These are phyloP conservation scores for Aspergillus ustus DNA, from an alignment of 2,329 filamentous ascomycete species.

Conservation along the genomic window DNA sequence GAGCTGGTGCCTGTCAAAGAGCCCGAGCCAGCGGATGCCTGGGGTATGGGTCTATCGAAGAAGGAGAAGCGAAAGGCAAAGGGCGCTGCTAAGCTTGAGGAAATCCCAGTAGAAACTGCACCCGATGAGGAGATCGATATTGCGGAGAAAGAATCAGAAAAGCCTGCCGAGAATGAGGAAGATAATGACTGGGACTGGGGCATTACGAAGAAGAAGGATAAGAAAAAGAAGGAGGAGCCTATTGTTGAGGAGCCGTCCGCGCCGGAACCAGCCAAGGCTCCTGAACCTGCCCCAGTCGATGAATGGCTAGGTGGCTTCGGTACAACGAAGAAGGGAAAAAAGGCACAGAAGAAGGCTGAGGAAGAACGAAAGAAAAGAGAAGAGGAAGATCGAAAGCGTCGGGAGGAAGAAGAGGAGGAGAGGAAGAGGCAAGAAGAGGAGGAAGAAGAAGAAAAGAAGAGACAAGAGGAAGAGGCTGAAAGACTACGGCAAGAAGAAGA, in stretches of 20 bases:
- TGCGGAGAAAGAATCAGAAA: conserved; percentile 13
- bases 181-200: conserved; percentile 39
- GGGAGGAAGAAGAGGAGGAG: conserved; percentile 44
- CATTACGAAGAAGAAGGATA: conserved; percentile 37
- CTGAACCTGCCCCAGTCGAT: conserved; percentile 34
- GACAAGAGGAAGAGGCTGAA: conserved; percentile 45
- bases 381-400: conserved; percentile 28
- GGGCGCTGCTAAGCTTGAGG: conserved; percentile 29
- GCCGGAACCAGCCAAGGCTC: conserved; percentile 34
- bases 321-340: conserved; percentile 50
- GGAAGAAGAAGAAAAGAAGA: conserved; percentile 48
- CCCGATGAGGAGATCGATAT: conserved; percentile 27
- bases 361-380: conserved; percentile 10
- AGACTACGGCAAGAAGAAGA: conserved; percentile 7
- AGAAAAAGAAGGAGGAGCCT: conserved; percentile 35
- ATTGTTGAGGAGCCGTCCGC: conserved; percentile 32
- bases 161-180: conserved; percentile 22
- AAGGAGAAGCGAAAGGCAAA: conserved; percentile 39
- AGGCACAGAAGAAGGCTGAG: conserved; percentile 36
- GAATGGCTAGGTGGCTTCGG: conserved; percentile 38
- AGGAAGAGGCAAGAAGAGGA: conserved; percentile 50
- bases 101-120: conserved; percentile 25
- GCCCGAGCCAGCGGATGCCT: conserved; percentile 33
- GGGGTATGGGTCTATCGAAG: conserved; percentile 32
- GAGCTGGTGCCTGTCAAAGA: conserved; percentile 24